Evolutionary conservation across 2,329 filamentous ascomycete genomes (phyloP), one percentile per base, ranked within the genome.

Genomic region (Monosporascus ibericus): DNA sequence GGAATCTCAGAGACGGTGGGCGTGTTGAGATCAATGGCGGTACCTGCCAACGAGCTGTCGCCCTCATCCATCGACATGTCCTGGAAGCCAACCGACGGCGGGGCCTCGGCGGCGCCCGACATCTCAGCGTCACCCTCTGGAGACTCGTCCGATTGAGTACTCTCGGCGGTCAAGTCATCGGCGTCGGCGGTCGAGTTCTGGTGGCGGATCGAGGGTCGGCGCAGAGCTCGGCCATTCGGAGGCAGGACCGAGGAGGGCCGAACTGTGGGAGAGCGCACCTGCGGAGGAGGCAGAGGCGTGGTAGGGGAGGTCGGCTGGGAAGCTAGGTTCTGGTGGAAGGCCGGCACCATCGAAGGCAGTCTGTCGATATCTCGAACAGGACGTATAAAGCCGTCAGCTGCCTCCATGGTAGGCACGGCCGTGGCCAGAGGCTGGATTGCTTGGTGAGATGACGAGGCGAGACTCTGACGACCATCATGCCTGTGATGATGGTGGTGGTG

Each of bases 281-380:
- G 85, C 25, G 84, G 75, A 1, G 86, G 84, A 47, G 86, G 86
- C 44, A 88, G 78, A 15, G 91, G 91, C 1, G 91, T 95, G 6
- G 90, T 94, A 1, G 91, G 91, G 14, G 91, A 96, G 52, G 92
- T 88, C 8, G 94, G 94, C 67, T 95, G 92, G n/a, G 92, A 96
- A 42, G 81, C 80, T 50, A 91, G 73, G 50, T 87, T 86, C 11
- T 80, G 77, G 57, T 87, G 81, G 50, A 86, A 75, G 40, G 86
- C 80, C 6, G 87, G 82, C 44, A 86, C 77, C 85, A 94, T 95
- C 49, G 88, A 94, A 47, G 87, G 89, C 53, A 94, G 79, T 54
- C 91, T 84, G 67, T 97, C 90, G 44, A 83, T 78, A 66, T 95
- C 89, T 60, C 90, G 86, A 37, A 92, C 86, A 7, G 88, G 89